These are phyloP conservation scores for Aspergillus chevalieri DNA, from an alignment of 2,329 filamentous ascomycete genomes.

Conservation along the genomic window DNA sequence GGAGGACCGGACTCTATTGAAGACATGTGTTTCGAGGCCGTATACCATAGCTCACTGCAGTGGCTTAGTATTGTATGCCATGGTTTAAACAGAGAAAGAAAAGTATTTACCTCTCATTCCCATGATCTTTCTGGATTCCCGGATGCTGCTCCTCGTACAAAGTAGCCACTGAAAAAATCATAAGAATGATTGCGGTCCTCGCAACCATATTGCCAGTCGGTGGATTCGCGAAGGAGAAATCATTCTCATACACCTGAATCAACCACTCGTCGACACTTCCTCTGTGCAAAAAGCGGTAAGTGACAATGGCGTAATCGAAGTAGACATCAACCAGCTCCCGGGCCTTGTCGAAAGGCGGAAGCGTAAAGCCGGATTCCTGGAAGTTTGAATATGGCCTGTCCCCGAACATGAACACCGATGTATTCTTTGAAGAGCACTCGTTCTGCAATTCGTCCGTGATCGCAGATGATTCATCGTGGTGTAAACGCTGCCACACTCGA, in stretches of 20 bases:
- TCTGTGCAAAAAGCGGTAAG: conserved; percentile 53
- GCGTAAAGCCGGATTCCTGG: conserved; percentile 27
- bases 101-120: conserved; percentile 23
- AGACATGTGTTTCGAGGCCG: conserved; percentile 31
- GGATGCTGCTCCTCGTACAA: conserved; percentile 41
- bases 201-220: conserved; percentile 40
- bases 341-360: conserved; percentile 37
- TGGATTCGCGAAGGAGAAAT: conserved; percentile 30
- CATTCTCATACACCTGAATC: conserved; percentile 32
- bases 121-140: conserved; percentile 17
- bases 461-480: conserved; percentile 46
- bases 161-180: conserved; percentile 44
- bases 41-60: conserved; percentile 33
- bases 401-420: conserved; percentile 45
- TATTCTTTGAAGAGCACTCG: conserved; percentile 31
- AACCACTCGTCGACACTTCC: conserved; percentile 49
- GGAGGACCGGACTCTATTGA: conserved; percentile 48
- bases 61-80: not conserved
- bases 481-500: conserved; percentile 61
- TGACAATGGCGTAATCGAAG: conserved; percentile 56
- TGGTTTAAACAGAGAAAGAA: not conserved
- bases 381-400: conserved; percentile 44
- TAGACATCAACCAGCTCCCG: conserved; percentile 47
- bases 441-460: conserved; percentile 23
- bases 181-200: conserved; percentile 45